These are phyloP conservation scores for Heterobasidion parviporum DNA, from an alignment of 1,284 basidiomycete genomes.

Conservation along the genomic window DNA sequence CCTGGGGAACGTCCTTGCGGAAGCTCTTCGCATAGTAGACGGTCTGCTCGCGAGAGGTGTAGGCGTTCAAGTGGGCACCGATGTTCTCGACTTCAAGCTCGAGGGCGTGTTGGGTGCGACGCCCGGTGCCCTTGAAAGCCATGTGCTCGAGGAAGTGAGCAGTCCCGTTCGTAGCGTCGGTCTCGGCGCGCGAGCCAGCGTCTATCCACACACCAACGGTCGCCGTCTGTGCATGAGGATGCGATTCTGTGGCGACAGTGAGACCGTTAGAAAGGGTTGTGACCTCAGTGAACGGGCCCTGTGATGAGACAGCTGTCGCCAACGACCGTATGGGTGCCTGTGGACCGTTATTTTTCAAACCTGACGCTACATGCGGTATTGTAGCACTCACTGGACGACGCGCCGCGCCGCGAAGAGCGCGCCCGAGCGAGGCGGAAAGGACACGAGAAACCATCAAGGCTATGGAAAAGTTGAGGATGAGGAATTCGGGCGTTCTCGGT, in stretches of 20 bases:
- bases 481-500: background rate
- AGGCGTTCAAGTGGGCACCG: slow-evolving; percentile 96
- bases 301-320: slow-evolving; percentile 55
- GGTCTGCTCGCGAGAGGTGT: slow-evolving; percentile 98
- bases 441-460: slow-evolving; percentile 53
- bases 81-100: slow-evolving; percentile 99
- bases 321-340: slow-evolving; percentile 38
- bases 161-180: slow-evolving; percentile 88
- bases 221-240: slow-evolving; percentile 92
- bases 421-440: slow-evolving; percentile 50
- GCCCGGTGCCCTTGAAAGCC: slow-evolving; percentile 93
- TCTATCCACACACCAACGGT: slow-evolving; percentile 99
- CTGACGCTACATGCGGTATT: background rate
- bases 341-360: background rate
- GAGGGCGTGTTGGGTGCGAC: slow-evolving; percentile 84
- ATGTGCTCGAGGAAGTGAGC: slow-evolving; percentile 99
- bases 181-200: slow-evolving; percentile 95
- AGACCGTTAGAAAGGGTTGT: slow-evolving; percentile 88
- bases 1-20: slow-evolving; percentile 87
- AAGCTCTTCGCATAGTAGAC: slow-evolving; percentile 99
- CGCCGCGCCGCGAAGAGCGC: slow-evolving; percentile 49
- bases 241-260: slow-evolving; percentile 89
- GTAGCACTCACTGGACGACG: slow-evolving; percentile 41
- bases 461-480: background rate
- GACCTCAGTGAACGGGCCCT: slow-evolving; percentile 76